Conservation (phyloP, 257 asterid genomes). For the Pogostemon cablin region DNA sequence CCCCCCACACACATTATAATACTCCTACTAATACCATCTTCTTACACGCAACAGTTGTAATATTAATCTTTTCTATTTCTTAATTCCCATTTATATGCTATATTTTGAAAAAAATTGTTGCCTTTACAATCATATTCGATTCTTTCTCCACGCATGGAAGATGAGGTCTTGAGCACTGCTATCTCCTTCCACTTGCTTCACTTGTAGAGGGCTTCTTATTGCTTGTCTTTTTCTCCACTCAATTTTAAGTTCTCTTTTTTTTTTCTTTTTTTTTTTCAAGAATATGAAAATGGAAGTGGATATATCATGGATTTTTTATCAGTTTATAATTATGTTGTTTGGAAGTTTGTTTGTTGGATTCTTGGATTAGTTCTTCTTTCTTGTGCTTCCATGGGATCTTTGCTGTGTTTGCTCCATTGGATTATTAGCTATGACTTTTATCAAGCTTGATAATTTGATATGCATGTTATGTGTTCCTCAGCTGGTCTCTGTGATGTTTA, state of each 20-base stretch:
- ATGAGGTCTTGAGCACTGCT: conserved; percentile 37
- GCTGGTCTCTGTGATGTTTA: background rate
- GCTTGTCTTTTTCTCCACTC: conserved; percentile 29
- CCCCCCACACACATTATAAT: conserved; percentile 28
- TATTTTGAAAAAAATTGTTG: conserved; percentile 47
- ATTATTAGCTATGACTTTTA: conserved; percentile 19
- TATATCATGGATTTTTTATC: conserved; percentile 18
- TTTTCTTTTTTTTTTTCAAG: conserved; percentile 32
- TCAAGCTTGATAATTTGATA: conserved; percentile 17
- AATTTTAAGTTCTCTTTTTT: conserved; percentile 41
- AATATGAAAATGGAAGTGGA: conserved; percentile 22
- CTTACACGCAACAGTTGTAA: conserved; percentile 19
- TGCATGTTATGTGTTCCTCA: conserved; percentile 27
- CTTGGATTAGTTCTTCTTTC: conserved; percentile 28
- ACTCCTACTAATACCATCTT: conserved; percentile 1
- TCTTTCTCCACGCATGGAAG: conserved; percentile 37
- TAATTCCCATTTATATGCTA: conserved; percentile 43
- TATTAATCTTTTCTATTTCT: background rate
- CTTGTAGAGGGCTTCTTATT: conserved; percentile 34
- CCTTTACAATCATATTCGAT: conserved; percentile 52
- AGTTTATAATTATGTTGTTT: background rate
- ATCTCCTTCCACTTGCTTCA: conserved; percentile 17
- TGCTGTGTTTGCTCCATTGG: conserved; percentile 18
- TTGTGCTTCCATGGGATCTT: conserved; percentile 29
- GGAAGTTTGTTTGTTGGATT: conserved; percentile 26